phyloP scores from a whole-genome alignment of 495 filamentous ascomycete genomes.

The Lindgomyces ingoldianus region DNA sequence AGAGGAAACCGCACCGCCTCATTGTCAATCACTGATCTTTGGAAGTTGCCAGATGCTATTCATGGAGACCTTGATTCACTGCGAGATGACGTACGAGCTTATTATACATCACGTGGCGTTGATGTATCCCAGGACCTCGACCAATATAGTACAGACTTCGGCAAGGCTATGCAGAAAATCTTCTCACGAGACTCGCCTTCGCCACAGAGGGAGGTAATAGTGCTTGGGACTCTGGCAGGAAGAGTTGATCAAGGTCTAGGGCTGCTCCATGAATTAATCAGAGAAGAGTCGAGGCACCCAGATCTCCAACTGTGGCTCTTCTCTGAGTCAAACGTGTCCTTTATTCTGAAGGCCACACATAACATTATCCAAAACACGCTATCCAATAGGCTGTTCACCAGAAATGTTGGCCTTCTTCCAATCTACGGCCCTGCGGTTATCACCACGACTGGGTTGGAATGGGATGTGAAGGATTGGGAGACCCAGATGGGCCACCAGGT shows the following conservation, averaged over 20 bases:
- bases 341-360: constrained; percentile 66
- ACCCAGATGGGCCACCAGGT: constrained; percentile 81
- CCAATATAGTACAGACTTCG: constrained; percentile 84
- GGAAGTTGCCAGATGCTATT: constrained; percentile 63
- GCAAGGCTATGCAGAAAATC: constrained; percentile 71
- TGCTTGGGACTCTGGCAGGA: constrained; percentile 82
- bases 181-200: constrained; percentile 1
- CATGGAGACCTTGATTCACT: constrained; percentile 91
- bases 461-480: constrained; percentile 80
- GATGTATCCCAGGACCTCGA: constrained; percentile 66
- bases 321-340: constrained; percentile 76
- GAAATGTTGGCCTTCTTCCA: constrained; percentile 83
- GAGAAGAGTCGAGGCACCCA: constrained; percentile 45
- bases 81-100: constrained; percentile 53
- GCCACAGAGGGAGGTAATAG: constrained; percentile 53
- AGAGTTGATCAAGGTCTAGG: constrained; percentile 90
- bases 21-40: constrained; percentile 34
- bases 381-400: constrained; percentile 48
- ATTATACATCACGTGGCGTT: constrained; percentile 60
- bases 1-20: constrained; percentile 12
- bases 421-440: constrained; percentile 71
- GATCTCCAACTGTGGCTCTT: constrained; percentile 54
- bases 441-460: constrained; percentile 77
- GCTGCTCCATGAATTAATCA: constrained; percentile 71
- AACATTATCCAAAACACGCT: constrained; percentile 69